These are phyloP conservation scores for Phaseolus lunatus DNA, from an alignment of 306 rosid species.

Conservation along the genomic window DNA sequence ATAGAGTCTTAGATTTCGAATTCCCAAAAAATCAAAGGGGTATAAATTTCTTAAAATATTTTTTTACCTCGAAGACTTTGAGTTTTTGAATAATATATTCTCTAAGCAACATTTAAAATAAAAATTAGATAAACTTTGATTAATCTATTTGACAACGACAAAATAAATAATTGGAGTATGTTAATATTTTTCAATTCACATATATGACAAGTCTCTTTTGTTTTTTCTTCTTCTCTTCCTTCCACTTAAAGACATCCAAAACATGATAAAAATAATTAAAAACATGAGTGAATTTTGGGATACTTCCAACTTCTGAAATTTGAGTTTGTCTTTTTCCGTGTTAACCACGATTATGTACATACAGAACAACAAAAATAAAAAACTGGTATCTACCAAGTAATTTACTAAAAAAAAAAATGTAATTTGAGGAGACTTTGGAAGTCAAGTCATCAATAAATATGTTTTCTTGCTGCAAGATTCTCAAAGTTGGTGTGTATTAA, in stretches of 20 bases:
- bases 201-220: background rate
- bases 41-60: no score
- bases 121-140: no score
- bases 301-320: background rate
- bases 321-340: background rate
- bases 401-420: background rate
- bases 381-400: background rate
- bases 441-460: slow-evolving; percentile 3
- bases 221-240: background rate
- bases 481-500: background rate
- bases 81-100: no score
- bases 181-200: no score
- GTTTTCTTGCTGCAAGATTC: background rate
- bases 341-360: background rate
- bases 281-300: background rate
- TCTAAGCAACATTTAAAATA: no score
- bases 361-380: background rate
- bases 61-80: no score
- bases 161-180: no score
- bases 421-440: background rate
- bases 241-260: background rate
- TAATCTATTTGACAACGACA: no score
- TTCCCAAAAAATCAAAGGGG: no score
- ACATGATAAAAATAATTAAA: background rate
- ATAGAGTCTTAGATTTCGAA: no score